Percentiles rank a stretch among this genome's conserved stretches.
phyloP scores from a whole-genome alignment of 306 rosid species.

The Glycine tomentella region DNA sequence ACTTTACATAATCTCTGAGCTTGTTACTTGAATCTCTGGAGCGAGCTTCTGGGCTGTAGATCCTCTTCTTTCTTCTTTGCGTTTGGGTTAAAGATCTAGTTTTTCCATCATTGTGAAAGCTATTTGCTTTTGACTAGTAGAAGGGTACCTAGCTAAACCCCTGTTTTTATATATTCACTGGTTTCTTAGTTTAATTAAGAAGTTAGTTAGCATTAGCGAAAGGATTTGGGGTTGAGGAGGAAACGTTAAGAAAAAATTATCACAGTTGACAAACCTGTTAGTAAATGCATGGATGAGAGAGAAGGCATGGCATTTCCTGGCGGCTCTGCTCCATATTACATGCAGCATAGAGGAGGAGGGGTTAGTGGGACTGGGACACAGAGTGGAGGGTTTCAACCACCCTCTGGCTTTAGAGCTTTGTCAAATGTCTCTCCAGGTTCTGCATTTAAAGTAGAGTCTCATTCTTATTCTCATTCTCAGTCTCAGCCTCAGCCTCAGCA shows the following conservation, averaged over 20 bases:
- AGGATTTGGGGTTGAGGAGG: constrained; percentile 26
- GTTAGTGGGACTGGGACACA: constrained; percentile 67
- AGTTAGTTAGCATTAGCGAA: constrained; percentile 33
- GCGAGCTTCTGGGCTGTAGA: constrained; percentile 26
- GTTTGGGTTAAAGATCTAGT: constrained; percentile 40
- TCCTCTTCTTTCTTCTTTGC: constrained; percentile 27
- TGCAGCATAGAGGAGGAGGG: constrained; percentile 81
- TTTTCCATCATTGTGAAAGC: constrained; percentile 23
- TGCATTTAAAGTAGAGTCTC: constrained; percentile 63
- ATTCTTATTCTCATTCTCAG: constrained; percentile 50
- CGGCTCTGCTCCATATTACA: constrained; percentile 85
- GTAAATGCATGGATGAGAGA: constrained; percentile 99
- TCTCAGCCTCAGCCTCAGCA: constrained; percentile 52
- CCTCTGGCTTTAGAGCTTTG: constrained; percentile 76
- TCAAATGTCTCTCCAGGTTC: constrained; percentile 72
- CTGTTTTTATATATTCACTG: constrained; percentile 16
- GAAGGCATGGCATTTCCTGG: constrained; percentile 93
- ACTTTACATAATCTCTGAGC: constrained; percentile 11
- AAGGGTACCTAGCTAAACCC: not conserved
- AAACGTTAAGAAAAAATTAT: constrained; percentile 19
- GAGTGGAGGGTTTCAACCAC: constrained; percentile 61
- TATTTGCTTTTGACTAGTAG: constrained; percentile 16
- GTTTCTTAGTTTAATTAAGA: constrained; percentile 10
- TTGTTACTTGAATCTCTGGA: constrained; percentile 46
- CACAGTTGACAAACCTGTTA: constrained; percentile 44